phyloP scores from a whole-genome alignment of 768 basidiomycete genomes.

The Lactarius pseudohatsudake region DNA sequence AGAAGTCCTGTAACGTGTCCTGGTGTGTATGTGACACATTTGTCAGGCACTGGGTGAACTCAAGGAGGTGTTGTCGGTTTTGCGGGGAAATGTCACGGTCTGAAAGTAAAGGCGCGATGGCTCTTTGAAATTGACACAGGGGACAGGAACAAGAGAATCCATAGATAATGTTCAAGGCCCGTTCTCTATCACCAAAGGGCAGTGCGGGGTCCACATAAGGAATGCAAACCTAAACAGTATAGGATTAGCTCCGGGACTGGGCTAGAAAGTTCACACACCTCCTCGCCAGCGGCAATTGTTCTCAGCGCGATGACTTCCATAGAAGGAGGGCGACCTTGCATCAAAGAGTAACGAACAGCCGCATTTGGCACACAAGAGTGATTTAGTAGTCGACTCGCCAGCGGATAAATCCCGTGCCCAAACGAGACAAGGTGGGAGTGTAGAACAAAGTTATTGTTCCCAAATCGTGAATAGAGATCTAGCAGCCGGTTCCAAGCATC shows the following conservation, averaged over 20 bases:
- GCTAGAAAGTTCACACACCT: conserved; percentile 45
- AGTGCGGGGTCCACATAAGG: conserved; percentile 81
- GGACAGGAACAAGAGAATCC: conserved; percentile 65
- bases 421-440: conserved; percentile 69
- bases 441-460: conserved; percentile 80
- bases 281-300: conserved; percentile 56
- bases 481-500: conserved; percentile 20
- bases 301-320: conserved; percentile 70
- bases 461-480: conserved; percentile 57
- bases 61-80: conserved; percentile 39
- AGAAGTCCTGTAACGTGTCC: conserved; percentile 30
- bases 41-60: conserved; percentile 24
- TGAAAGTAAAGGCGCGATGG: conserved; percentile 39
- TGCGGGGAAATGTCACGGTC: conserved; percentile 38
- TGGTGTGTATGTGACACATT: conserved; percentile 15
- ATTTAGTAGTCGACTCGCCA: conserved; percentile 79
- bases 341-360: conserved; percentile 56
- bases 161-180: conserved; percentile 60
- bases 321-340: conserved; percentile 37
- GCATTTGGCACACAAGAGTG: conserved; percentile 81
- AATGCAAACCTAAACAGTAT: conserved; percentile 58
- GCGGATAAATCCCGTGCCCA: conserved; percentile 74
- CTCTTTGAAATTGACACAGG: conserved; percentile 51
- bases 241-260: conserved; percentile 2
- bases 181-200: conserved; percentile 52